Conservation (phyloP, 768 basidiomycete species). For the Coprinopsis strossmayeri region DNA sequence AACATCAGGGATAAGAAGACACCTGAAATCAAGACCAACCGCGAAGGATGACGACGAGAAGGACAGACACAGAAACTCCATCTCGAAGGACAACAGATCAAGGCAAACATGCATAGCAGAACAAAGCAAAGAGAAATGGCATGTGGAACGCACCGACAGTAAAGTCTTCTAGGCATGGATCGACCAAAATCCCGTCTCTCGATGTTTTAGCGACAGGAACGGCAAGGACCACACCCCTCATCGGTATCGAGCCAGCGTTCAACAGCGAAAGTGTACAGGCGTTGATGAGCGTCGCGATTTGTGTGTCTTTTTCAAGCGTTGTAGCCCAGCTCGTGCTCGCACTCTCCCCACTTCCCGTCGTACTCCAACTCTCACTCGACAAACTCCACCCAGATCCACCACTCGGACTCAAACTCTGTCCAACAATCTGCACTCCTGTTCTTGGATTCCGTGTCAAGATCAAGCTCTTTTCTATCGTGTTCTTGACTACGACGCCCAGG, state of each 20-base stretch:
- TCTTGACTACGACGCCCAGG: slow-evolving; percentile 44
- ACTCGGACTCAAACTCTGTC: slow-evolving; percentile 57
- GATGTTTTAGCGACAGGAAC: slow-evolving; percentile 43
- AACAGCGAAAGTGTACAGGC: slow-evolving; percentile 63
- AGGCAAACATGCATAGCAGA: too few species aligned
- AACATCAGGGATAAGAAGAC: too few species aligned
- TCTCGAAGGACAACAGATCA: too few species aligned
- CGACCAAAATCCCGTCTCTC: slow-evolving; percentile 35
- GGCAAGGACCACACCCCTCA: slow-evolving; percentile 72
- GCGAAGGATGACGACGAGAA: too few species aligned
- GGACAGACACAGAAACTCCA: too few species aligned
- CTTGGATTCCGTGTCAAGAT: slow-evolving; percentile 66
- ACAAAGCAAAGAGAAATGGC: too few species aligned
- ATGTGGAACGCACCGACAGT: too few species aligned
- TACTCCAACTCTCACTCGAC: too few species aligned
- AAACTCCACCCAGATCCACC: too few species aligned
- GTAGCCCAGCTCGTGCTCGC: slow-evolving; percentile 17
- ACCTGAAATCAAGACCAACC: too few species aligned
- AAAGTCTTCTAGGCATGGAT: slow-evolving; percentile 43
- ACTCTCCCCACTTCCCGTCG: too few species aligned
- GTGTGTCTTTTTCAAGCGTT: slow-evolving; percentile 27
- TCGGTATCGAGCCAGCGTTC: slow-evolving; percentile 63
- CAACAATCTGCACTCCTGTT: slow-evolving; percentile 70
- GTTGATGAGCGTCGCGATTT: slow-evolving; percentile 65
- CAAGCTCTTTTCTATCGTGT: slow-evolving; percentile 53